phyloP scores from a whole-genome alignment of 805 yeast species.

The Candida taoyuanica region DNA sequence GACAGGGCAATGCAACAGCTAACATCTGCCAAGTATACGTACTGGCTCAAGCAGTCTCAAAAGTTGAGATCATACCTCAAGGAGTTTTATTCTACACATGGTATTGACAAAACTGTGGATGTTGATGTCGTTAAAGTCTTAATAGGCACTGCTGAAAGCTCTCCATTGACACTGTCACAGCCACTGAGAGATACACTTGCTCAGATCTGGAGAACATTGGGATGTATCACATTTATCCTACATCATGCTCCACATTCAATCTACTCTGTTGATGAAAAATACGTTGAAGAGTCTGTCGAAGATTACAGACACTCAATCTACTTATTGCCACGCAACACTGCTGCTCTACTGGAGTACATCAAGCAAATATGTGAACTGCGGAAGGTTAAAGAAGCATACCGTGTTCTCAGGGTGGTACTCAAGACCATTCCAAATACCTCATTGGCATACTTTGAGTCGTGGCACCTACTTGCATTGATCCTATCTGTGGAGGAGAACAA shows the following conservation, averaged over 20 bases:
- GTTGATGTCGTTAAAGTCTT: slow-evolving; percentile 4
- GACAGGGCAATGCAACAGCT: not conserved
- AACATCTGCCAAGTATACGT: slow-evolving; percentile 9
- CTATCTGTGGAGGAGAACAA: slow-evolving; percentile 56
- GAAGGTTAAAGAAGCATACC: slow-evolving; percentile 39
- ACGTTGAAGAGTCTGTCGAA: slow-evolving; percentile 2
- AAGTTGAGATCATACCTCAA: slow-evolving; percentile 12
- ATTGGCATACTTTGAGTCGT: slow-evolving; percentile 50
- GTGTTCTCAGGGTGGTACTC: slow-evolving; percentile 42
- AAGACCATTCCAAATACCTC: slow-evolving; percentile 24
- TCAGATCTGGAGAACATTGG: slow-evolving; percentile 18
- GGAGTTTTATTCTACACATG: slow-evolving; percentile 12
- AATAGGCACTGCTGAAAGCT: not conserved
- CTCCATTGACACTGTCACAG: slow-evolving; percentile 1
- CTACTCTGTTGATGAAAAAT: slow-evolving; percentile 3
- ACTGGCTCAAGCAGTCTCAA: slow-evolving; percentile 8
- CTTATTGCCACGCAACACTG: slow-evolving; percentile 5
- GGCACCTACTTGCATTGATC: slow-evolving; percentile 66
- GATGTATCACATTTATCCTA: slow-evolving; percentile 10
- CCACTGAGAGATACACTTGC: slow-evolving; percentile 4
- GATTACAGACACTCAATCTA: slow-evolving; percentile 18
- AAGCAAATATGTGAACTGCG: slow-evolving; percentile 42
- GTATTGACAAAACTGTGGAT: slow-evolving; percentile 4
- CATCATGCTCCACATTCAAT: slow-evolving; percentile 9
- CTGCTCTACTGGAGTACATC: slow-evolving; percentile 39